phyloP scores from a whole-genome alignment of 805 yeast species.

The Martiniozyma abietophila region DNA sequence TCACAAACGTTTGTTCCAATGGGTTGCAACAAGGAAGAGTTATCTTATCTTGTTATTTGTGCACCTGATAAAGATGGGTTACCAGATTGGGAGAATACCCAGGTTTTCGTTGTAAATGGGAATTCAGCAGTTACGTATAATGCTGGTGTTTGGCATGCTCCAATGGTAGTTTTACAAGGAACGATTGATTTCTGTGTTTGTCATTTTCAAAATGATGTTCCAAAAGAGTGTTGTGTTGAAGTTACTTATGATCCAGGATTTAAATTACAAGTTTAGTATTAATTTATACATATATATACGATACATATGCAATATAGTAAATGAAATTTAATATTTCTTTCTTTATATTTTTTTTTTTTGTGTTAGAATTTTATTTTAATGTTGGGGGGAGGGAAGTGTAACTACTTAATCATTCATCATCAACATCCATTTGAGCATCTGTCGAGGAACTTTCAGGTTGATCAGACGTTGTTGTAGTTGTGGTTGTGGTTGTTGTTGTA shows the following conservation, averaged over 20 bases:
- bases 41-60: conserved; percentile 72
- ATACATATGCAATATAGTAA: background rate
- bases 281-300: too few relatives aligned
- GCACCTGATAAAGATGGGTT: conserved; percentile 39
- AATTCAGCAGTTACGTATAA: conserved; percentile 89
- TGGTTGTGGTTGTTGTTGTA: conserved; percentile 7
- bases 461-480: conserved; percentile 12
- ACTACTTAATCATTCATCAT: conserved; percentile 5
- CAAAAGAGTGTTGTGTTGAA: conserved; percentile 77
- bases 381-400: background rate
- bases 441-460: too few relatives aligned
- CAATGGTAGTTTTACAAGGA: conserved; percentile 78
- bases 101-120: conserved; percentile 70
- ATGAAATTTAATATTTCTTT: background rate
- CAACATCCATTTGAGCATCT: conserved; percentile 8
- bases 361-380: too few relatives aligned
- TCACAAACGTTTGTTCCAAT: conserved; percentile 90
- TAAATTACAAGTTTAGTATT: conserved; percentile 28
- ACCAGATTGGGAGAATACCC: conserved; percentile 54
- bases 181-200: conserved; percentile 77
- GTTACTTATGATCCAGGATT: conserved; percentile 58
- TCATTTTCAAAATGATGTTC: conserved; percentile 73
- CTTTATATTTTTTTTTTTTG: background rate
- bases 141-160: conserved; percentile 88
- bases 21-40: conserved; percentile 46